These are phyloP conservation scores for Neofusicoccum laricinum DNA, from an alignment of 2,329 filamentous ascomycete species.

Conservation along the genomic window DNA sequence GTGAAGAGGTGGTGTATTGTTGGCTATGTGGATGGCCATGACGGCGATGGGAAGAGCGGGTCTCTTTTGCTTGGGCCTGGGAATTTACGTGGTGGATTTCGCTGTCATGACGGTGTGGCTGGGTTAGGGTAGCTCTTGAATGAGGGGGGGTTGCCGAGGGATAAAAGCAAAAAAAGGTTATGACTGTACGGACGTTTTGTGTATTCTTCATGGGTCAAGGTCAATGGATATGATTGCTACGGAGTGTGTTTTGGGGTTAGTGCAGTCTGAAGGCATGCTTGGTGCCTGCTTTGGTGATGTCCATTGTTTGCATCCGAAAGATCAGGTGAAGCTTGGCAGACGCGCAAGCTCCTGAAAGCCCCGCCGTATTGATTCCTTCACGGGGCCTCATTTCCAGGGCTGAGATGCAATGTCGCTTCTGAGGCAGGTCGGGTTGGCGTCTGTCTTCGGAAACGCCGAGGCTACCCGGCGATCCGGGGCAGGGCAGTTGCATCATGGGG, in stretches of 20 bases:
- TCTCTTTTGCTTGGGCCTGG: background rate
- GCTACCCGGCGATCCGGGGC: conserved; percentile 1
- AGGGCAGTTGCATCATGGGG: conserved; percentile 6
- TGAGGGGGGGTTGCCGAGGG: background rate
- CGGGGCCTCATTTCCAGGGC: background rate
- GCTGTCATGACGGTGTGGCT: background rate
- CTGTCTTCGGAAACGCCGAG: background rate
- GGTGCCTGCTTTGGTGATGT: too few relatives aligned
- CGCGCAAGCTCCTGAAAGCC: background rate
- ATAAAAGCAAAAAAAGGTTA: background rate
- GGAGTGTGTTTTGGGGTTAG: background rate
- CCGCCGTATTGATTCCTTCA: background rate
- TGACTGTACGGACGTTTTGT: background rate
- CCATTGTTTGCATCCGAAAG: too few relatives aligned
- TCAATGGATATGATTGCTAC: background rate
- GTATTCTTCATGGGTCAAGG: background rate
- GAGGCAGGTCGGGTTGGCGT: background rate
- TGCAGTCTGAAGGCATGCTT: background rate
- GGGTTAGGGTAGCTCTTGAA: background rate
- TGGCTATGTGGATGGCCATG: background rate
- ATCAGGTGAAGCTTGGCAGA: too few relatives aligned
- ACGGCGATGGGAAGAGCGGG: background rate
- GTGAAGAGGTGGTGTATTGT: background rate
- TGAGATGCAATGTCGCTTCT: background rate
- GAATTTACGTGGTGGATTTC: too few relatives aligned